Evolutionary conservation across 345 rosid species (phyloP).

Genomic region (Linum tenue): DNA sequence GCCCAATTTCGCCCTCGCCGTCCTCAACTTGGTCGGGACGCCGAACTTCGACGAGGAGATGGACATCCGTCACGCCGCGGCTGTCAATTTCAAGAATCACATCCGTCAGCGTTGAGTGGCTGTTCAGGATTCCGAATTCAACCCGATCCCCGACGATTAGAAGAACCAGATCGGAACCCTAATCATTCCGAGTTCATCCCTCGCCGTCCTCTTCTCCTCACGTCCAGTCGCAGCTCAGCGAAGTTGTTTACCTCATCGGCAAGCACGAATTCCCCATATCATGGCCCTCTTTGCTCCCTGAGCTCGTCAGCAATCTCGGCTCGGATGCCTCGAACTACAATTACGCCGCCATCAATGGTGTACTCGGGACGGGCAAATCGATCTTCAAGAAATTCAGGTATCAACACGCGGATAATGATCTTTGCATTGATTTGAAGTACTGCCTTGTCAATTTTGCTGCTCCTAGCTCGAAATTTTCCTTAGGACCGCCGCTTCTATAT

Average conservation of each 20-base stretch:
- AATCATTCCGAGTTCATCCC: conserved; percentile 43
- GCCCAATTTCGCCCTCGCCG: conserved; percentile 70
- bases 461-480: conserved; percentile 65
- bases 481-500: conserved; percentile 59
- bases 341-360: conserved; percentile 69
- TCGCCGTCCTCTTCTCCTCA: conserved; percentile 71
- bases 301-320: conserved; percentile 53
- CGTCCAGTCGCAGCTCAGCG: conserved; percentile 89
- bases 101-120: conserved; percentile 75
- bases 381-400: conserved; percentile 81
- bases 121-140: conserved; percentile 21
- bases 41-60: conserved; percentile 64
- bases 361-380: conserved; percentile 82
- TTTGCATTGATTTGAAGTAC: conserved; percentile 69
- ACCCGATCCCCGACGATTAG: conserved; percentile 50
- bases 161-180: conserved; percentile 75
- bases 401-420: conserved; percentile 67
- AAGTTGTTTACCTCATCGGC: conserved; percentile 79
- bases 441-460: conserved; percentile 62
- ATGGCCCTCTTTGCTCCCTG: conserved; percentile 81
- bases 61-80: conserved; percentile 71
- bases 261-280: conserved; percentile 81
- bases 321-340: conserved; percentile 33
- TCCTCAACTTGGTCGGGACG: conserved; percentile 71
- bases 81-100: conserved; percentile 91